A percentile compares a stretch with the other conserved stretches of the same genome.
phyloP scores from a whole-genome alignment of 352 stramenopile species.

The Pythium myriotylum region DNA sequence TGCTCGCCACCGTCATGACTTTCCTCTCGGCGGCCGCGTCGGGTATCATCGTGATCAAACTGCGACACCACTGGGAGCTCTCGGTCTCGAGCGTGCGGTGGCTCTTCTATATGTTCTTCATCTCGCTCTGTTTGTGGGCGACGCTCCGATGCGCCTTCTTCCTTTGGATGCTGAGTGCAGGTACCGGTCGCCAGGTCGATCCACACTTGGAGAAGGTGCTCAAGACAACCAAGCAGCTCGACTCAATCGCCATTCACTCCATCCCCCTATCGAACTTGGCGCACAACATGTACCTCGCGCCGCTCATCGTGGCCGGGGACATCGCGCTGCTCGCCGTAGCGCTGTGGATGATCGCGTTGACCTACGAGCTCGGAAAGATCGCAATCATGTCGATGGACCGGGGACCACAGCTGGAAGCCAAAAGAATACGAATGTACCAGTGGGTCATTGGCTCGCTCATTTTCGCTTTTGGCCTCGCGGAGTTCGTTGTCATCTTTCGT shows the following conservation, averaged over 20 bases:
- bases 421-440: constrained; percentile 10
- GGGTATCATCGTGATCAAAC: constrained; percentile 35
- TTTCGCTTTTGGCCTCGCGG: constrained; percentile 1
- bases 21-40: constrained; percentile 32
- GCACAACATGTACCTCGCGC: constrained; percentile 4
- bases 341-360: constrained; percentile 19
- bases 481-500: constrained; percentile 6
- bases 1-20: constrained; percentile 1
- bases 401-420: constrained; percentile 3
- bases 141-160: constrained; percentile 15
- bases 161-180: constrained; percentile 6
- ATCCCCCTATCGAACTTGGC: constrained; percentile 8
- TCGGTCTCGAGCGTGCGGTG: constrained; percentile 24
- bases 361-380: constrained; percentile 19
- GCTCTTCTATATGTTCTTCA: constrained; percentile 25
- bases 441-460: background rate
- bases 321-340: constrained; percentile 1
- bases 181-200: background rate
- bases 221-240: constrained; percentile 13
- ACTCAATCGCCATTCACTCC: constrained; percentile 4
- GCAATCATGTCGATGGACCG: constrained; percentile 22
- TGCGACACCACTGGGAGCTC: constrained; percentile 48
- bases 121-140: constrained; percentile 9
- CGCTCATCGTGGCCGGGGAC: constrained; percentile 10
- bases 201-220: constrained; percentile 1